Evolutionary conservation across 1,139 yeast genomes (phyloP), one percentile per base, ranked within the genome.

Genomic region (Geotrichum macrosporum): DNA sequence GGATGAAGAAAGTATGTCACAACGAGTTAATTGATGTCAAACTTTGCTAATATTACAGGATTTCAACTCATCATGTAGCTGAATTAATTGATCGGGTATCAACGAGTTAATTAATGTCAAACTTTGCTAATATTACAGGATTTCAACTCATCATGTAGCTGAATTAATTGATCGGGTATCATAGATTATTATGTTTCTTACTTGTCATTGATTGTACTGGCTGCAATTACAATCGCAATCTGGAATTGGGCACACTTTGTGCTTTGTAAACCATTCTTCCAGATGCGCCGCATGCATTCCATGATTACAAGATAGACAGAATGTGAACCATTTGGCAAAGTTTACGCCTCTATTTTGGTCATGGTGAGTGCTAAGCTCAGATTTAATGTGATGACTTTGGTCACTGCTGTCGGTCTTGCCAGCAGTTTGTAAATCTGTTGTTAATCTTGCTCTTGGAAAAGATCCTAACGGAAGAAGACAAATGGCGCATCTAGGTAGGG

Each of bases 251-350:
- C 98, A 92, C 2, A 85, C 78, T 49, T 76, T 78, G 58, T 89
- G 95, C 62, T 81, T 82, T 16, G 82, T 76, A 61, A 92, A 92
- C 97, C 97, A 92, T 60, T 87, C 95, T 56, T 84, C 88, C 0
- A 97, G 96, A 64, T 92, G 97, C 13, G 83, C 87, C 0, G 95
- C 89, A 67, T 92, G 98, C 75, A 83, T 80, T 1, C 96, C 96
- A 60, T 92, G 97, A 61, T 84, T 86, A 63, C 97, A 92, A 22
- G 82, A 78, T 54, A 92, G 69, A 61, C 98, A 92, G 65, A 87
- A 87, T 55, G 94, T 85, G 55, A 92, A 88, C 95, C 95, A 67
- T 13, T 59, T 54, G 30, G 64, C 69, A 21, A 64, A 58, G 40
- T 58, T 57, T 19, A 46, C 50, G 21, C 36, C 34, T 16, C 45